A percentile compares a stretch with the other conserved stretches of the same genome.
These are phyloP conservation scores for Puccinia novopanici DNA, from an alignment of 1,284 basidiomycete species.

Conservation along the genomic window DNA sequence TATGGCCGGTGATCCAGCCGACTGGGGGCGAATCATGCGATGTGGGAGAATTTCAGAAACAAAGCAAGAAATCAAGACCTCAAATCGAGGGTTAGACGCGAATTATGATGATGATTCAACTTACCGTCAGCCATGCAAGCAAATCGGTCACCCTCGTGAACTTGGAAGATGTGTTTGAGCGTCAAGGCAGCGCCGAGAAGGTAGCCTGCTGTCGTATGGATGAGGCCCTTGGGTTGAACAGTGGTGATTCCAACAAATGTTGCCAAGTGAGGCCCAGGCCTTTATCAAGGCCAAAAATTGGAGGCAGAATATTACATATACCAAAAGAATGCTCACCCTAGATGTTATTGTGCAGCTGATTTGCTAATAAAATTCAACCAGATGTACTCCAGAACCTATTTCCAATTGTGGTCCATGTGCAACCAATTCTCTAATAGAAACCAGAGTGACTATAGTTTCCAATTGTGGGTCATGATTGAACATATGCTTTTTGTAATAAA, in stretches of 20 bases:
- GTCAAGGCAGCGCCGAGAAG: conserved; percentile 61
- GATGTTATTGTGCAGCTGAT: no score
- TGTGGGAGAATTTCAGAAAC: conserved; percentile 39
- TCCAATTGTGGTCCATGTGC: no score
- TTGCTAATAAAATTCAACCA: no score
- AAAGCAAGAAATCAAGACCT: conserved; percentile 54
- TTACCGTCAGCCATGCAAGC: conserved; percentile 89
- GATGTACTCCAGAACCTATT: no score
- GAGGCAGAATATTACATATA: no score
- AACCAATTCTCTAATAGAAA: no score
- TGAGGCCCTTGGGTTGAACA: conserved; percentile 96
- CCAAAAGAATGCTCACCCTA: no score
- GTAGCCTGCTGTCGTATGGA: conserved; percentile 83
- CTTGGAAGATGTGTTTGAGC: conserved; percentile 88
- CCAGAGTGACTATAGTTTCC: no score
- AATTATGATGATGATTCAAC: conserved; percentile 53
- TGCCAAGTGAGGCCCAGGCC: conserved; percentile 94
- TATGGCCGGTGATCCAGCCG: conserved; percentile 99
- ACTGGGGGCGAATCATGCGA: conserved; percentile 61
- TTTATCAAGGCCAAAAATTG: no score
- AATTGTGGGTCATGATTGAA: no score
- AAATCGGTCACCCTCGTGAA: conserved; percentile 71
- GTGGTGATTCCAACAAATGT: conserved; percentile 86
- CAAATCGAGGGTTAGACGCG: conserved; percentile 53
- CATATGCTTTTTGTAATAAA: no score